phyloP scores from a whole-genome alignment of 2,329 filamentous ascomycete genomes.

The Ophiostoma sp. region DNA sequence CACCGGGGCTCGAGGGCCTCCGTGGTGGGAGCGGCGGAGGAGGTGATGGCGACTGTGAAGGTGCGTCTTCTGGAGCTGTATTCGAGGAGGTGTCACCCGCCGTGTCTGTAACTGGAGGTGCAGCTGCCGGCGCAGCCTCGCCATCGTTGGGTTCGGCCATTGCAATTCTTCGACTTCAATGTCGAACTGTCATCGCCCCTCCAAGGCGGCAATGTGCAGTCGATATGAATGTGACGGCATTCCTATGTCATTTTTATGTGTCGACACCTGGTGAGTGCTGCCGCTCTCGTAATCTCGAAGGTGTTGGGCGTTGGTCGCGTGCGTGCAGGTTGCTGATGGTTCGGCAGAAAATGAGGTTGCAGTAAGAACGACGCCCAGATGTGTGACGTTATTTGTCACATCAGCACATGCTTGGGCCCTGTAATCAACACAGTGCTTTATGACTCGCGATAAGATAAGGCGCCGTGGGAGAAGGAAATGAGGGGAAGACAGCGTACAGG shows the following conservation, averaged over 20 bases:
- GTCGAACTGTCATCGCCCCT: conserved; percentile 4
- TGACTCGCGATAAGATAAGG: conserved; percentile 21
- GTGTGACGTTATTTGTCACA: conserved; percentile 16
- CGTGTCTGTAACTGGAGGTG: conserved; percentile 1
- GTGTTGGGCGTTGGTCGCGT: not conserved
- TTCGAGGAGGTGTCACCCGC: not conserved
- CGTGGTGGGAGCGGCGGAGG: conserved; percentile 52
- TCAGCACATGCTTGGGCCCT: conserved; percentile 9
- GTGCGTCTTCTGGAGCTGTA: conserved; percentile 36
- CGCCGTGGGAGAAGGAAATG: not conserved
- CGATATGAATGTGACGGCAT: conserved; percentile 1
- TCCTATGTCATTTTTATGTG: not conserved
- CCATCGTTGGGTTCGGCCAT: conserved; percentile 35
- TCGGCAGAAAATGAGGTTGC: not conserved
- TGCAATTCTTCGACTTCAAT: not conserved
- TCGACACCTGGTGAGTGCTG: not conserved
- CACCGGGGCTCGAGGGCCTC: conserved; percentile 27
- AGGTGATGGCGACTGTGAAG: conserved; percentile 45
- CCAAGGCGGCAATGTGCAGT: not conserved
- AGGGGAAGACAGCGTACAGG: conserved; percentile 1
- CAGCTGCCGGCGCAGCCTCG: not conserved
- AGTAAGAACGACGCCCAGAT: not conserved
- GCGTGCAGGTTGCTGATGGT: not conserved
- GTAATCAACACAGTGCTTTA: not conserved
- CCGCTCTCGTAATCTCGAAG: not conserved